Percentiles rank a stretch among this genome's conserved stretches.
Conservation (phyloP, 441 rosid genomes). For the Hura crepitans region DNA sequence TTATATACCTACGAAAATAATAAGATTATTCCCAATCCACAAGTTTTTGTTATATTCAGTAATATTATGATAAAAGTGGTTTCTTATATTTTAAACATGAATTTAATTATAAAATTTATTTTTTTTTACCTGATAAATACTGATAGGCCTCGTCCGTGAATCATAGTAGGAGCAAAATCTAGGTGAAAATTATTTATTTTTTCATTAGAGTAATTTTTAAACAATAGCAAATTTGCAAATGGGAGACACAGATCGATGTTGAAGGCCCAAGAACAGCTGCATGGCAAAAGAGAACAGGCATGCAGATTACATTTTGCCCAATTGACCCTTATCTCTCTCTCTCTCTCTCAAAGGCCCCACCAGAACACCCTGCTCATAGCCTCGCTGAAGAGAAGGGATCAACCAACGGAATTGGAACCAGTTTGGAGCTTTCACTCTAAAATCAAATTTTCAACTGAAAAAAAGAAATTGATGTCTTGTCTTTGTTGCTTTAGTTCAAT, state of each 20-base stretch:
- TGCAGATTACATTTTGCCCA: constrained; percentile 18
- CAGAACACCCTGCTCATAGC: not conserved
- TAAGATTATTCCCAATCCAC: too few species aligned
- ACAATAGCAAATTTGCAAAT: not conserved
- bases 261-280: constrained; percentile 10
- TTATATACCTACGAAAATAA: too few species aligned
- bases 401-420: not conserved
- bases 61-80: too few species aligned
- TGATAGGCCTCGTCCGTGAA: too few species aligned
- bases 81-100: too few species aligned
- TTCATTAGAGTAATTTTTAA: too few species aligned
- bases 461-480: constrained; percentile 44
- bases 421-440: constrained; percentile 10
- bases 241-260: too few species aligned
- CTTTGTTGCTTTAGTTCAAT: constrained; percentile 32
- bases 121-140: too few species aligned
- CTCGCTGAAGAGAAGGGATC: not conserved
- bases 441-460: not conserved
- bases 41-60: too few species aligned
- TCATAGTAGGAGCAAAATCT: too few species aligned
- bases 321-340: constrained; percentile 27
- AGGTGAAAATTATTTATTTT: too few species aligned
- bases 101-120: too few species aligned
- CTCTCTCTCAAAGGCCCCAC: constrained; percentile 11
- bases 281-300: constrained; percentile 17